Base-by-base conservation (phyloP, 164 flowering plant species). In the Berberis vulgaris region DNA sequence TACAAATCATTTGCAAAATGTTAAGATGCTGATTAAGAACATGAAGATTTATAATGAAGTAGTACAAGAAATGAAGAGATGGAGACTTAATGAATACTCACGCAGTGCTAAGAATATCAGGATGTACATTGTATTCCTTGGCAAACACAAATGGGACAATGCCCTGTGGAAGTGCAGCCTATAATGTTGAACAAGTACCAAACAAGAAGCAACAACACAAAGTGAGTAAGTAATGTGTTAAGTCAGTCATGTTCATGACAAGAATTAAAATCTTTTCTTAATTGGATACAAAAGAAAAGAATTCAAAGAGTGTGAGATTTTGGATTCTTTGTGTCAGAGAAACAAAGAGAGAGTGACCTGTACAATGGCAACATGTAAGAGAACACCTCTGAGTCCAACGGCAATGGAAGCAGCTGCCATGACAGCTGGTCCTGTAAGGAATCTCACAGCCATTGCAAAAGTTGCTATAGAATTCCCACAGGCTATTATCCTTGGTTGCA, bases 401-500 rank as follows among this genome's bases (percentile, higher is more conserved):
- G 84, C 86, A 72, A 82, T 76, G 76, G 96, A 88, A 83, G 95
- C 95, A 65, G 86, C 95, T 40, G 97, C 93, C 97, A 88, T 90
- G 76, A 88, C 88, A 80, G 93, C 97, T 78, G 97, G 97, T 2
- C 97, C 97, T 69, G 86, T 74, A 66, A 91, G 88, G 89, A 91
- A 91, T 86, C 97, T 86, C 75, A 90, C 92, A 46, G 82, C 96
- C 97, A 88, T 86, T 0, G 96, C 73, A 77, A 90, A 86, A 75
- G 93, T 49, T 71, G 97, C 97, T 38, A 84, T 75, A 2, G 88
- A 79, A 75, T 88, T 88, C 64, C 97, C 97, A 85, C 97, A 90
- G 80, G 97, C 95, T 74, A 90, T 90, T 74, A 90, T 86, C 89
- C 85, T 90, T 60, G 97, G 97, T 74, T 90, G 95, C 85, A 90